Evolutionary conservation across 345 rosid genomes (phyloP).

Genomic region (Eutrema heterophyllum): DNA sequence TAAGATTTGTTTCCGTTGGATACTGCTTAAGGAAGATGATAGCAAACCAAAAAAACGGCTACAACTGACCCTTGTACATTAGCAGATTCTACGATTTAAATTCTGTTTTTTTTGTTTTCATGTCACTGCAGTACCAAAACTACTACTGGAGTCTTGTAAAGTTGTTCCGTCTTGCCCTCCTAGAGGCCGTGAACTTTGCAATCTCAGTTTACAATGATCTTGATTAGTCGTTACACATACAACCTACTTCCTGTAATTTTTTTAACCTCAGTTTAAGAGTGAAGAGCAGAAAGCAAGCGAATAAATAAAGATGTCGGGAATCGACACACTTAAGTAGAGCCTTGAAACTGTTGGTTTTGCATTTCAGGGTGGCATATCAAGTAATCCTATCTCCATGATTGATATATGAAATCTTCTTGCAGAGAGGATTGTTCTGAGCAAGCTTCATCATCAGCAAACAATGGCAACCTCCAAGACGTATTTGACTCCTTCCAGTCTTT

Average conservation of each 20-base stretch:
- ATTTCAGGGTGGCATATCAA: background rate
- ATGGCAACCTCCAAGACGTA: constrained; percentile 28
- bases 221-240: background rate
- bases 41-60: background rate
- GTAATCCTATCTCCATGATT: background rate
- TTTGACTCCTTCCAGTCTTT: constrained; percentile 62
- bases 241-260: too few species aligned
- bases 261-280: too few species aligned
- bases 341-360: background rate
- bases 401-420: constrained; percentile 33
- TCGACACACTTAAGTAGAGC: too few species aligned
- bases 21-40: background rate
- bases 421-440: constrained; percentile 38
- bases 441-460: constrained; percentile 26
- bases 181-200: background rate
- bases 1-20: background rate
- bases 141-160: background rate
- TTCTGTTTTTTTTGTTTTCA: background rate
- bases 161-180: background rate
- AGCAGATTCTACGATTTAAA: too few species aligned
- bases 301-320: too few species aligned
- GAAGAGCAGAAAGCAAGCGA: too few species aligned
- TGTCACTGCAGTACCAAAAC: background rate
- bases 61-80: too few species aligned
- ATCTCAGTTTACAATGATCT: background rate